Evolutionary conservation across 139 green algal species (phyloP).

Genomic region (Pleodorina starrii): DNA sequence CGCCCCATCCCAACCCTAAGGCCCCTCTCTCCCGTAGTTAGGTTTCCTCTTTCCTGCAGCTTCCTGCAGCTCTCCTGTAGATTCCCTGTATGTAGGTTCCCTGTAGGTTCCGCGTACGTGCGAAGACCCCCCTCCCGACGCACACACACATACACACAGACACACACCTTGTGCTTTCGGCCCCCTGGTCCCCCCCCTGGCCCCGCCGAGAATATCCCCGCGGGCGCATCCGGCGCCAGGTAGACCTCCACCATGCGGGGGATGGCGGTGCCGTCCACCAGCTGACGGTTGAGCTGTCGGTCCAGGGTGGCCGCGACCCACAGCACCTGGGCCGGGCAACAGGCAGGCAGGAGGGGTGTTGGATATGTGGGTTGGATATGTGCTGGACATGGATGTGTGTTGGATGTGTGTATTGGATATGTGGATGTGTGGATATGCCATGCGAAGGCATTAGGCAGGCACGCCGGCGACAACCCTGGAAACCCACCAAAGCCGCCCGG

Average conservation of each 20-base stretch:
- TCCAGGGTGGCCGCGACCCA: constrained; percentile 47
- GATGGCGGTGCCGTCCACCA: constrained; percentile 39
- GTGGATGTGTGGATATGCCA: background rate
- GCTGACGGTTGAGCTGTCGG: constrained; percentile 18
- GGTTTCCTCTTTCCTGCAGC: too few relatives aligned
- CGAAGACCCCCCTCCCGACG: too few relatives aligned
- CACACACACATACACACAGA: too few relatives aligned
- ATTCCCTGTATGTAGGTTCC: too few relatives aligned
- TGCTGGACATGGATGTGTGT: too few relatives aligned
- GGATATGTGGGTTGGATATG: background rate
- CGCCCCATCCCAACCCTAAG: too few relatives aligned
- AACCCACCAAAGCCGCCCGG: background rate
- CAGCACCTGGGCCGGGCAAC: constrained; percentile 19
- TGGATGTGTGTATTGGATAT: background rate
- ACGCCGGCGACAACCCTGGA: background rate
- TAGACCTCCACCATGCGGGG: constrained; percentile 29
- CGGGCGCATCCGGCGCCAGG: constrained; percentile 9
- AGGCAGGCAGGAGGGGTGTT: background rate
- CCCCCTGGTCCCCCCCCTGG: background rate
- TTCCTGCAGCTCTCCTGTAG: too few relatives aligned
- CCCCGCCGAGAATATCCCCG: constrained; percentile 9
- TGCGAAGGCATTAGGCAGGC: background rate
- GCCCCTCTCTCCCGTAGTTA: too few relatives aligned
- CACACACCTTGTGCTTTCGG: background rate
- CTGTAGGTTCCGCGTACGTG: too few relatives aligned